Base-by-base conservation (phyloP, 1,284 basidiomycete species). In the Wolfiporia cocos region DNA sequence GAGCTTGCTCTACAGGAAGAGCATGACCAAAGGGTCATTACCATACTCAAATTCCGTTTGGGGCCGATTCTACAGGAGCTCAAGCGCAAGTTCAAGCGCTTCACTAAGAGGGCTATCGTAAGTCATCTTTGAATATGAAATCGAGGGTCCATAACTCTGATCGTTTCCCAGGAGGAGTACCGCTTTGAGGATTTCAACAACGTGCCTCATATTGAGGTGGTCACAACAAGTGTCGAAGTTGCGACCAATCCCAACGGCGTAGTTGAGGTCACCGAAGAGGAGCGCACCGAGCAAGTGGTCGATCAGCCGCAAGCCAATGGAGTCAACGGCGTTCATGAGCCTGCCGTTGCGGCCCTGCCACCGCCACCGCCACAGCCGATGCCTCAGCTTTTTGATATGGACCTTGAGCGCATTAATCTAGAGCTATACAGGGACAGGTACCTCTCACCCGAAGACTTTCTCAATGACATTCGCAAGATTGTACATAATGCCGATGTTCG, bases 11-110 rank as follows among this genome's bases (percentile, higher is more conserved):
- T 85, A 39, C 92, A 96, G 58, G 75, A 79, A 43, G 90, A 93
- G 59, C 86, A 74, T 49, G 95, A 99, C 57, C 74, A 81, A 47
- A 74, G 78, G 40, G 71, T 86, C 22, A 73, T 93, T 37, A 88
- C 93, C 39, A 68, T 95, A 54, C 70, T 99, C 55, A 91, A 91
- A 60, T 91, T 84, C 59, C 78, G 90, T 9, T 74, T 99, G 5
- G 87, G 90, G 0, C 88, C 90, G 0, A 86, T 98, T 37, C 66
- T 98, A 30, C 78, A 76, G 2, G 93, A 98, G 61, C 69, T 99
- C 51, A 92, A 92, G 67, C 81, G 92, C 59, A 94, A 95, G 66
- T 95, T 89, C 66, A 92, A 92, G 69, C 76, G 89, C 51, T 95
- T 96, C 57, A 89, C 82, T 0, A 88, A 92, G 60, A 70, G 78